Base-by-base conservation (phyloP, 176 grass and related monocot species). In the bread wheat (Triticum aestivum) region DNA sequence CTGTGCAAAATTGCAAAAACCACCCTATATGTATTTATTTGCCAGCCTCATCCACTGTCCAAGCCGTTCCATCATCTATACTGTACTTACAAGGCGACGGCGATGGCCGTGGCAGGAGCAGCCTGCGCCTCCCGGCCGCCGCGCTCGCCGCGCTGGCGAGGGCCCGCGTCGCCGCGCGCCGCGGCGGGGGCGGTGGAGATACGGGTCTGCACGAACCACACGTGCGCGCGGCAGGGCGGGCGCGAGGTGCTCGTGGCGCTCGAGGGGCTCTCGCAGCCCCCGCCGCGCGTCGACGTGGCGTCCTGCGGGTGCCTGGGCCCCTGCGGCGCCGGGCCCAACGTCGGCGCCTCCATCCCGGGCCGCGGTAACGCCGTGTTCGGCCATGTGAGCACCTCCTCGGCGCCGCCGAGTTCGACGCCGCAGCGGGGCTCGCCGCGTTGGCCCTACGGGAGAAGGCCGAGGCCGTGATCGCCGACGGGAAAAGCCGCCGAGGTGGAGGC, bases 131-230 rank as follows among this genome's bases (percentile, higher is more conserved):
- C 15, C 34, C 65, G 34, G 2, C 35, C 29, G 27, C 68, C 70
- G 34, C 21, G 74, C 10, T 76, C 27, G 4, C 68, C 2, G 77
- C 56, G 63, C 11, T 76, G 76, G 67, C 3, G 61, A 30, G 17
- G 47, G 0, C 4, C 35, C 32, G 2, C 61, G 0, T 8, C 76
- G 7, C 64, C 79, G 61, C 37, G 30, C 5, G 86, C 93, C 2
- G 77, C 56, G 63, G 30, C 39, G 14, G 80, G 9, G 73, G 41
- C 38, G 6, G 65, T 81, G 45, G 86, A 83, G 81, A 8, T 98
- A 44, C 86, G 96, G 69, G 96, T 98, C 17, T 98, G 96, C 92
- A 94, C 93, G 88, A 98, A 91, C 69, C 96, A 92, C 42, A 90
- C 90, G 14, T 98, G 96, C 84, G 88, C 90, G 30, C 92, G 91